Evolutionary conservation across 139 green algal genomes (phyloP).

Genomic region (Chlorella sp.): DNA sequence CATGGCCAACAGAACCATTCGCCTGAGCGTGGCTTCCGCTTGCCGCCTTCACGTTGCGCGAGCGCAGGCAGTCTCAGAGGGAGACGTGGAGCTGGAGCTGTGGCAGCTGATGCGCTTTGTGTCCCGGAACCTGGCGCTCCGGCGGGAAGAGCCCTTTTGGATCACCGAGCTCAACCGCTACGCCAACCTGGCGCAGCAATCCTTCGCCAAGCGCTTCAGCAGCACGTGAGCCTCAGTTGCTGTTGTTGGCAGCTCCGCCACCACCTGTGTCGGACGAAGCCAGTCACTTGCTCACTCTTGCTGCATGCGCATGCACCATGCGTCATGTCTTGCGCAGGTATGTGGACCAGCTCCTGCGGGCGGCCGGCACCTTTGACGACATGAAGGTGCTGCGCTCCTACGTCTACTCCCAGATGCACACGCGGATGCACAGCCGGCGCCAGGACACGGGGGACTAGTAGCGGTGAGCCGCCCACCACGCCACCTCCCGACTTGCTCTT

Average conservation of each 20-base stretch:
- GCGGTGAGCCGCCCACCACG: neutral
- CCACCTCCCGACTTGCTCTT: no score
- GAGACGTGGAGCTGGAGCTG: slow-evolving; percentile 2
- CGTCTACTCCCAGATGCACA: neutral
- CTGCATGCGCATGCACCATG: no score
- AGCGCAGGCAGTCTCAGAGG: neutral
- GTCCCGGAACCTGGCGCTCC: neutral
- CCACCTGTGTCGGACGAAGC: no score
- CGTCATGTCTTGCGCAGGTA: no score
- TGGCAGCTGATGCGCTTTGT: slow-evolving; percentile 8
- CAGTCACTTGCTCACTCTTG: no score
- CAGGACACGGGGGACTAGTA: neutral
- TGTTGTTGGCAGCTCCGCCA: no score
- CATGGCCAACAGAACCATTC: no score
- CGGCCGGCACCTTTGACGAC: slow-evolving; percentile 6
- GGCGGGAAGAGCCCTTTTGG: neutral
- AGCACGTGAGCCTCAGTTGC: neutral
- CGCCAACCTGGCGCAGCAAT: neutral
- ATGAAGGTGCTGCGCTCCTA: slow-evolving; percentile 7
- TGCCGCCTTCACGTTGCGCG: no score
- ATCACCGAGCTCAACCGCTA: neutral
- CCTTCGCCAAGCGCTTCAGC: neutral
- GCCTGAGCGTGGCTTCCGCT: no score
- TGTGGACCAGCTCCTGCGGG: neutral
- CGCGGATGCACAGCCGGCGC: neutral